Evolutionary conservation across 495 filamentous ascomycete genomes (phyloP), one percentile per base, ranked within the genome.

Genomic region (Monascus purpureus): DNA sequence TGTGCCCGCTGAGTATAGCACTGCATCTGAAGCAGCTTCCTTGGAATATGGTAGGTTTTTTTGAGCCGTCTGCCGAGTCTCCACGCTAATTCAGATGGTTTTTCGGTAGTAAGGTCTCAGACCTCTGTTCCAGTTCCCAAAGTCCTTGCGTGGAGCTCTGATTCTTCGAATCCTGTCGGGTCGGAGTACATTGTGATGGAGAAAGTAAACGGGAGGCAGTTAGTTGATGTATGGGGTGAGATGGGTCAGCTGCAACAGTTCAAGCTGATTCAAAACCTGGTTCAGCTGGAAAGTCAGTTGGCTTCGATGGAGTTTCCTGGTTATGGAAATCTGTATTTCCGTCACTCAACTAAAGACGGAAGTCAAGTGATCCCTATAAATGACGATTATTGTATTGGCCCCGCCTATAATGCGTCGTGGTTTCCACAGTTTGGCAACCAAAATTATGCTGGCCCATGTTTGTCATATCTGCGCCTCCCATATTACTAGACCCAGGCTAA

Each of bases 101-200:
- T 19, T n/a, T n/a, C n/a, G n/a, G n/a, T 29, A 54, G 47, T 54
- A 26, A 44, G 33, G 12, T 36, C 33, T 4, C 25, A 40, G 11
- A 42, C 46, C 12, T 33, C 29, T 25, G 40, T 44, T 31, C 49
- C 42, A n/a, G 49, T 49, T 11, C 38, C 49, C 1, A 35, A 43
- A 32, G 47, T 50, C 13, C 39, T 53, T 19, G 44, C 46, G 12
- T 58, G 49, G 52, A 47, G 35, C 33, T 42, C 48, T 13, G 36
- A 55, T 26, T 4, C 39, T 12, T 33, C 37, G 8, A 58, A 55
- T 32, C 42, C 47, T 26, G 37, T 52, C 13, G 39, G 53, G 6
- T 30, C 40, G 2, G 51, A 55, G 30, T 59, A 54, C 31, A 55
- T 51, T 27, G 43, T 59, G 13, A 52, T 54, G 47, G 50, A 52